A percentile compares a stretch with the other conserved stretches of the same genome.
Conservation (phyloP, 352 stramenopile genomes). For the Pythium monospermum region DNA sequence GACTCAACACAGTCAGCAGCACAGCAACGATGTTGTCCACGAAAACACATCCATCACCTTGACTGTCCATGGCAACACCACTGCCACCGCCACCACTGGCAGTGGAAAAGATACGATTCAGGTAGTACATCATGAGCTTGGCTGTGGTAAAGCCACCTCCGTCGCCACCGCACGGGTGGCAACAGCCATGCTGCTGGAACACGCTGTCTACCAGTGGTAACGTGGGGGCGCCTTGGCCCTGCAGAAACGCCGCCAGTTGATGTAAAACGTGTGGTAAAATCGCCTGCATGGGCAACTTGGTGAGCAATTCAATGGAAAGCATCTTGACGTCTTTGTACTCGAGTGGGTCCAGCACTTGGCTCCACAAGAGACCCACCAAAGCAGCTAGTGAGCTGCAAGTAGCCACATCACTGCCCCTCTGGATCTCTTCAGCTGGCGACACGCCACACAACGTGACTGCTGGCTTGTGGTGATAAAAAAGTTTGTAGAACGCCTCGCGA, state of each 20-base stretch:
- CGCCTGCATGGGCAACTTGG: slow-evolving; percentile 27
- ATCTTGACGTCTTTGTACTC: slow-evolving; percentile 83
- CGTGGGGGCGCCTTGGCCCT: slow-evolving; percentile 14
- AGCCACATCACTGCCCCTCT: no score
- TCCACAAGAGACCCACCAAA: slow-evolving; percentile 19
- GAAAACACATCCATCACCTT: no score
- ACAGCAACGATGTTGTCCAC: no score
- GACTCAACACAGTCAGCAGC: slow-evolving; percentile 45
- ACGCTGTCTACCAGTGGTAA: not conserved
- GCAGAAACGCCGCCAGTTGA: slow-evolving; percentile 40
- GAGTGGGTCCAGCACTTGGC: slow-evolving; percentile 44
- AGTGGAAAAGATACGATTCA: slow-evolving; percentile 59
- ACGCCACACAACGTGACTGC: no score
- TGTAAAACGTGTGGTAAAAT: slow-evolving; percentile 40
- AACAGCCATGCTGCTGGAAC: not conserved
- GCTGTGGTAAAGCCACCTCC: slow-evolving; percentile 38
- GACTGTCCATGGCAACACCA: not conserved
- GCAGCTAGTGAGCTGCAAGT: no score
- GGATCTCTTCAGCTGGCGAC: no score
- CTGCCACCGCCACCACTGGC: not conserved
- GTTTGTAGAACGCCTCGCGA: slow-evolving; percentile 6
- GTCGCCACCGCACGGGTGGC: slow-evolving; percentile 2
- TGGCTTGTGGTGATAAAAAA: not conserved
- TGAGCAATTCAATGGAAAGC: slow-evolving; percentile 47
- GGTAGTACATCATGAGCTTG: slow-evolving; percentile 74